Conservation (phyloP, 257 asterid genomes). For the Ligustrum vulgare region DNA sequence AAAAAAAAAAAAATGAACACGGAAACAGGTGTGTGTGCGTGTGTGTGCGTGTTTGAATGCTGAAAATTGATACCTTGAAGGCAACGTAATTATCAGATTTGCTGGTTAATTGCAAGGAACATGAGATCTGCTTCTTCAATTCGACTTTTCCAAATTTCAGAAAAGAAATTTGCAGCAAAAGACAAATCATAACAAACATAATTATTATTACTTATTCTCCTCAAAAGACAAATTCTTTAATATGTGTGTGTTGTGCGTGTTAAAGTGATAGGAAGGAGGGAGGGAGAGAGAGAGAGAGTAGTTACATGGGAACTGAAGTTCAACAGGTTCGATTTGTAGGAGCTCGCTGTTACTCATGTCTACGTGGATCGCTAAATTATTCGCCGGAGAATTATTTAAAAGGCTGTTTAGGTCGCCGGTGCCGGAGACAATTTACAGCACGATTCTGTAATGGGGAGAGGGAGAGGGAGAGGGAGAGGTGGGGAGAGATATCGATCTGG, state of each 20-base stretch:
- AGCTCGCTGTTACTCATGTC: slow-evolving; percentile 53
- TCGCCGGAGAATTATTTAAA: neutral
- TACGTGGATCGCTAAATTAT: slow-evolving; percentile 8
- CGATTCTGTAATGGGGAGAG: neutral
- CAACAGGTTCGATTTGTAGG: slow-evolving; percentile 75
- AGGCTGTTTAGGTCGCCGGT: slow-evolving; percentile 4
- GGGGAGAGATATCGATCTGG: too few relatives aligned
- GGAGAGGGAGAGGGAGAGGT: slow-evolving; percentile 29
- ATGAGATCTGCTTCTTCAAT: slow-evolving; percentile 86
- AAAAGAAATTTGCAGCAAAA: slow-evolving; percentile 18
- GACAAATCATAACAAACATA: slow-evolving; percentile 33
- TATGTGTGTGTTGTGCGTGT: neutral
- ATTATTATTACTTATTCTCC: slow-evolving; percentile 11
- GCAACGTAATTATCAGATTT: slow-evolving; percentile 63
- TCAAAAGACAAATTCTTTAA: slow-evolving; percentile 19
- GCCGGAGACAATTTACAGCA: neutral
- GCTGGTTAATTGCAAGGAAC: slow-evolving; percentile 70
- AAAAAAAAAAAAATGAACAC: neutral
- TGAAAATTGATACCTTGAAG: slow-evolving; percentile 58
- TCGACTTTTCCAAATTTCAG: slow-evolving; percentile 42
- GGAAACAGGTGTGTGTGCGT: slow-evolving; percentile 2
- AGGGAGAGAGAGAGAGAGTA: neutral
- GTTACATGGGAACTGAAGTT: slow-evolving; percentile 75
- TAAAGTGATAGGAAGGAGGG: neutral
- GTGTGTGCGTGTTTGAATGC: neutral